A percentile compares a stretch with the other conserved stretches of the same genome.
phyloP scores from a whole-genome alignment of 1,284 basidiomycete species.

The Cutaneotrichosporon spelunceum region DNA sequence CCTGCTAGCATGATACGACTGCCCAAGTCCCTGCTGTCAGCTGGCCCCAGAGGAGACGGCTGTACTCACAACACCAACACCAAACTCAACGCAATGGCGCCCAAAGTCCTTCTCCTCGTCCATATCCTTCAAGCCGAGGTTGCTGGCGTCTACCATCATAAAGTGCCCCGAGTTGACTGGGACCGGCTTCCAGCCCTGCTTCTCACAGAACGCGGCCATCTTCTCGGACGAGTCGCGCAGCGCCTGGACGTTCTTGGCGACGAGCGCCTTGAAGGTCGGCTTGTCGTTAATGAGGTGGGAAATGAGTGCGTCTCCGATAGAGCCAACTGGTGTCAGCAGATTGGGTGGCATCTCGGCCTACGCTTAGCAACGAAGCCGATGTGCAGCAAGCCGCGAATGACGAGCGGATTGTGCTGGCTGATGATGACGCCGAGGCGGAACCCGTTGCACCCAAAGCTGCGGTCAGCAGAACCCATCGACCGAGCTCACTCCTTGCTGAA shows the following conservation, averaged over 20 bases:
- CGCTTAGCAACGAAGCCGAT: constrained; percentile 46
- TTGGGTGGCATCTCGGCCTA: constrained; percentile 17
- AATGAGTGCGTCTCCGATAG: constrained; percentile 46
- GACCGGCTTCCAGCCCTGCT: constrained; percentile 39
- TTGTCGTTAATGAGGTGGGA: constrained; percentile 39
- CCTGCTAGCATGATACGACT: constrained; percentile 14
- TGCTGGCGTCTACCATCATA: constrained; percentile 19
- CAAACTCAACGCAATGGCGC: constrained; percentile 2
- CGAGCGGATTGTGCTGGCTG: constrained; percentile 48
- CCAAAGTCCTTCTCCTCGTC: constrained; percentile 19
- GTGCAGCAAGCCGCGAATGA: constrained; percentile 47
- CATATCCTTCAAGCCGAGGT: constrained; percentile 12
- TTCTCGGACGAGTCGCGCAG: constrained; percentile 40
- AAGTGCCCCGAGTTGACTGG: constrained; percentile 38
- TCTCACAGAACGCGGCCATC: constrained; percentile 41
- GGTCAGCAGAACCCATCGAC: constrained; percentile 5
- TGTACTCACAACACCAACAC: constrained; percentile 17
- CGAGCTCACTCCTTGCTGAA: constrained; percentile 50
- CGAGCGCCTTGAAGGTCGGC: constrained; percentile 30
- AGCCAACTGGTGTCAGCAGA: constrained; percentile 31
- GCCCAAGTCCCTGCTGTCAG: constrained; percentile 17
- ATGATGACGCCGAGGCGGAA: constrained; percentile 50
- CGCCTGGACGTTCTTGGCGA: constrained; percentile 32
- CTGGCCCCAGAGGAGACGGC: no score
- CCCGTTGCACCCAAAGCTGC: constrained; percentile 53